Evolutionary conservation across 208 protist genomes (phyloP), one percentile per base, ranked within the genome.

Genomic region (Willaertia magna): DNA sequence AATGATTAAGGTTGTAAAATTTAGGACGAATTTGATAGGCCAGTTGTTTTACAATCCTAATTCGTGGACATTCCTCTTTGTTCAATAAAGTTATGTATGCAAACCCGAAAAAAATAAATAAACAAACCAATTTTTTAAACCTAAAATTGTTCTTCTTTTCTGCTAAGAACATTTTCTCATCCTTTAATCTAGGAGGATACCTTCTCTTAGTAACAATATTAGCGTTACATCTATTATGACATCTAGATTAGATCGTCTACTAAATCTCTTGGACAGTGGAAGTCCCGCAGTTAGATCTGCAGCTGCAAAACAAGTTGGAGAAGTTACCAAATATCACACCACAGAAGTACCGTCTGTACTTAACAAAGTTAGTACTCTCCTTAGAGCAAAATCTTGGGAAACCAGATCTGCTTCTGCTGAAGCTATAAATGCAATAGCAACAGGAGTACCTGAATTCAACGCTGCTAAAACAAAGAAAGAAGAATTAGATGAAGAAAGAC

Each of bases 291-390:
- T 83, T 42, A 9, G 46, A 42, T 46, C 12, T 14, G 79, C 40
- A 14, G 79, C 79, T 47, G 79, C 79, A 7, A 84, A 55, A 67
- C 79, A 84, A 46, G 47, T 84, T 34, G 79, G 46, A 12, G 78
- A 83, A 67, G 26, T 22, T 22, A 84, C 49, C 40, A 55, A 67
- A 47, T 84, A 47, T 26, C 48, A 55, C 26, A 4, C 20, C 22
- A 39, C 52, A 30, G 79, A 84, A 47, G 4, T 74, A n/a, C n/a
- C 34, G 30, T 84, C 16, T 46, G 46, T 84, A 1, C 26, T 84
- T 3, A 34, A 3, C 9, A 84, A 67, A 47, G 49, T 84, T 4
- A 30, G 4, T 59, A 4, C 20, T 30, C 47, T 84, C 0, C 49
- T 84, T 9, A 4, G 30, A 30, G 12, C 9, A 34, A 59, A 26